phyloP scores from a whole-genome alignment of 106 monocot genomes.

The Dioscorea alata region DNA sequence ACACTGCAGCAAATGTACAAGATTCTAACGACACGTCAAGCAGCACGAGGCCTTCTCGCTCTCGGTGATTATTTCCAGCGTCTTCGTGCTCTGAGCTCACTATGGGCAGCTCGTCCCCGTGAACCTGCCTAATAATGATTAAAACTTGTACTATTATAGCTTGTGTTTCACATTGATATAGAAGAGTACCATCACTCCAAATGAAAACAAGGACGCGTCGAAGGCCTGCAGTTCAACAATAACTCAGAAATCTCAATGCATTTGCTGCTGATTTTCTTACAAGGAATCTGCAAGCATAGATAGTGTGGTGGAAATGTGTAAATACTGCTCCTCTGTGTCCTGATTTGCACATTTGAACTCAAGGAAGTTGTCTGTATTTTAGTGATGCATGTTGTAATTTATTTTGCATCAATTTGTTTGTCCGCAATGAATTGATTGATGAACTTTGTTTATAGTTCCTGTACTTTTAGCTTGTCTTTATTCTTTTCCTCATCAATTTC shows the following conservation, averaged over 20 bases:
- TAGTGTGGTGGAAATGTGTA: not conserved
- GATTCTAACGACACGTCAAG: constrained; percentile 72
- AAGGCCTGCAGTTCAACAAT: not conserved
- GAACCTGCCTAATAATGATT: not conserved
- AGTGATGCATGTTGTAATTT: not conserved
- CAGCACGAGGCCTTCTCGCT: constrained; percentile 75
- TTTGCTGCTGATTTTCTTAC: not conserved
- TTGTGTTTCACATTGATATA: not conserved
- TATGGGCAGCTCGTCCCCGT: constrained; percentile 9
- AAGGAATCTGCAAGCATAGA: not conserved
- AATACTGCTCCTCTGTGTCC: not conserved
- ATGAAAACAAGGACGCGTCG: not conserved
- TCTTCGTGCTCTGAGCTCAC: constrained; percentile 9
- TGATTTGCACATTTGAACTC: not conserved
- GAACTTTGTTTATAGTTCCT: too few relatives aligned
- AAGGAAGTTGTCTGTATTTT: not conserved
- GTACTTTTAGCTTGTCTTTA: too few relatives aligned
- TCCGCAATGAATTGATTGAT: too few relatives aligned
- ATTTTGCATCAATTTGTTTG: not conserved
- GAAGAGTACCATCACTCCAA: not conserved
- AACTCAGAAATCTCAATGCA: too few relatives aligned
- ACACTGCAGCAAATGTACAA: constrained; percentile 66
- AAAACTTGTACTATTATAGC: not conserved
- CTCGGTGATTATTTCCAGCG: constrained; percentile 5
- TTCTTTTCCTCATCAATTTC: too few relatives aligned